phyloP scores from a whole-genome alignment of 495 filamentous ascomycete species.

The Penicillium steckii region DNA sequence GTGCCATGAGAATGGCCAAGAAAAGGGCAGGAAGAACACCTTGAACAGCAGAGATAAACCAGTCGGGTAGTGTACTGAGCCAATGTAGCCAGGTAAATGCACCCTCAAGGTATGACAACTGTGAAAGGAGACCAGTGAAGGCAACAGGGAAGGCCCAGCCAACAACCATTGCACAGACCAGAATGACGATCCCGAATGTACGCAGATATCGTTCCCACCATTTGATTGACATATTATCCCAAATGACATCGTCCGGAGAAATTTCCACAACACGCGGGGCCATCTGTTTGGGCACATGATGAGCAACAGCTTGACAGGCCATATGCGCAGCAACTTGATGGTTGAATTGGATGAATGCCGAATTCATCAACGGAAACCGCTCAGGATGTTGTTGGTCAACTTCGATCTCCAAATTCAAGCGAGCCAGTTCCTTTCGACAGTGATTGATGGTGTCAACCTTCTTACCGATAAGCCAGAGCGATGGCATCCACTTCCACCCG shows the following conservation, averaged over 20 bases:
- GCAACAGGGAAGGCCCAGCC: slow-evolving; percentile 91
- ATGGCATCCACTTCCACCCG: slow-evolving; percentile 77
- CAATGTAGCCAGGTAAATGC: slow-evolving; percentile 68
- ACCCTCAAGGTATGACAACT: slow-evolving; percentile 66
- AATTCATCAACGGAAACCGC: slow-evolving; percentile 91
- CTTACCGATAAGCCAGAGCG: slow-evolving; percentile 75
- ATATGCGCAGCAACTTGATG: slow-evolving; percentile 97
- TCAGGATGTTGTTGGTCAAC: slow-evolving; percentile 84
- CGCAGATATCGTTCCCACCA: slow-evolving; percentile 93
- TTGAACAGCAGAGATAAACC: slow-evolving; percentile 70
- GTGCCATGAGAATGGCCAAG: slow-evolving; percentile 72
- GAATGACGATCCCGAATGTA: slow-evolving; percentile 59
- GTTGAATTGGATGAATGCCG: slow-evolving; percentile 98
- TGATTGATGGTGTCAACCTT: slow-evolving; percentile 96
- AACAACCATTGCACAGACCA: slow-evolving; percentile 76
- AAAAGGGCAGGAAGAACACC: slow-evolving; percentile 83
- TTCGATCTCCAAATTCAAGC: slow-evolving; percentile 91
- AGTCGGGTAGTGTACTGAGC: slow-evolving; percentile 60
- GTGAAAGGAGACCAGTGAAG: slow-evolving; percentile 78
- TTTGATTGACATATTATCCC: slow-evolving; percentile 96
- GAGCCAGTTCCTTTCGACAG: slow-evolving; percentile 83
- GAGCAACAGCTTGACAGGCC: slow-evolving; percentile 90
- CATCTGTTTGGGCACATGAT: slow-evolving; percentile 94
- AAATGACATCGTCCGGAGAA: slow-evolving; percentile 88
- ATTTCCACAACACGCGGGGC: slow-evolving; percentile 90